Base-by-base conservation (phyloP, 2,329 filamentous ascomycete genomes). In the Botrytis elliptica region DNA sequence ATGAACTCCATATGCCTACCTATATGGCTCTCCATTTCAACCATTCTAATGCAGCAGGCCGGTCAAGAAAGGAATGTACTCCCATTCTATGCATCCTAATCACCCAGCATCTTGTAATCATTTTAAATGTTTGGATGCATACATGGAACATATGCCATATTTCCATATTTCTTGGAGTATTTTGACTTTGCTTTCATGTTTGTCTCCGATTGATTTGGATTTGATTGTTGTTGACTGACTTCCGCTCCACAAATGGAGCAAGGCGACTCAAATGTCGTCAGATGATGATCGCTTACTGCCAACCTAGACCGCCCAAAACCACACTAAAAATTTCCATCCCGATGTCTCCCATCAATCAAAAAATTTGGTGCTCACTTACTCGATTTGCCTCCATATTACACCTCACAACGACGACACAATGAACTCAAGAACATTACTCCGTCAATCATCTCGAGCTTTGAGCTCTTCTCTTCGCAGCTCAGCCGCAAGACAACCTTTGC, bases 361-460 rank as follows among this genome's bases (percentile, higher is more conserved):
- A 42, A 63, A 57, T 70, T 71, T 18, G 40, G 66, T 46, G 59
- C 36, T 73, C 55, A 52, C 33, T 49, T 59, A 29, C 16, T 36
- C 29, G 57, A 42, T 73, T 70, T 55, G 64, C 52, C 63, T 69
- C 33, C 64, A 42, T 22, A 49, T 9, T 14, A 42, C 3, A 77
- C 74, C 71, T 62, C 42, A 75, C 59, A 74, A 74, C 55, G 67
- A 73, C 60, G 25, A 79, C 78, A 82, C 76, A 73, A 85, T 88
- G 84, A 83, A 88, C 75, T 85, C 86, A 81, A 84, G 85, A 82
- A 83, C 84, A 76, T 77, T 87, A 75, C 79, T 87, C 76, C 82
- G 86, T 75, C 85, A 85, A 77, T 85, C 71, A 69, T 46, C 83
- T 75, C 82, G 83, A 79, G 82, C 83, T 70, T 78, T 83, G 77